Base-by-base conservation (phyloP, 257 asterid species). In the Salvia hispanica region DNA sequence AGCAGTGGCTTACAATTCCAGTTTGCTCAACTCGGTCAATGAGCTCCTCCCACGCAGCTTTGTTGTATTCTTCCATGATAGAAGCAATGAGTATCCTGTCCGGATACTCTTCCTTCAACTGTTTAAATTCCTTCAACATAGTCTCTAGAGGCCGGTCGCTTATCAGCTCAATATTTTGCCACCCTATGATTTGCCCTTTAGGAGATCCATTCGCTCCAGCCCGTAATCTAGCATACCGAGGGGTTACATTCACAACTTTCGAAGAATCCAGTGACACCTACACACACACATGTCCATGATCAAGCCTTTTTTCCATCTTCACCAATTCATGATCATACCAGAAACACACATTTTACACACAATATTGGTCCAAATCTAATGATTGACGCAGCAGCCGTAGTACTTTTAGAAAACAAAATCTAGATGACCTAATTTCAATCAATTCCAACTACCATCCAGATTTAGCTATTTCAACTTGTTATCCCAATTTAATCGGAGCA, bases 1-100 rank as follows among this genome's bases (percentile, higher is more conserved):
- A 53, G n/a, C 58, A 21, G 25, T 16, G 13, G 62, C 98, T 82
- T 82, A 92, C 98, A 54, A 90, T 58, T 76, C 98, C 98, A 73
- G 91, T 78, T 81, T 93, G 90, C 82, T 90, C 98, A 10, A 85
- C 93, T 58, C 94, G 83, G 61, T 84, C 91, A 75, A 93, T 86
- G 62, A 93, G 96, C 80, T 93, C 98, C 80, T 86, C 86, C 97
- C 97, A 93, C 40, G 86, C 96, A 79, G 84, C 83, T 81, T 86
- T 90, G 85, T 86, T 66, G 67, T 90, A 90, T 69, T 93, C 98
- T 76, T 93, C 98, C 98, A 93, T 93, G 81, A 93, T 80, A 3
- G 98, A 93, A 72, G 97, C 98, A 81, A 93, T 85, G 50, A 93
- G 98, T 70, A 90, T 93, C 81, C 98, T 84, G 69, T 86, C 91